Evolutionary conservation across 2,329 filamentous ascomycete genomes (phyloP), one percentile per base, ranked within the genome.

Genomic region (Juglanconis oblonga): DNA sequence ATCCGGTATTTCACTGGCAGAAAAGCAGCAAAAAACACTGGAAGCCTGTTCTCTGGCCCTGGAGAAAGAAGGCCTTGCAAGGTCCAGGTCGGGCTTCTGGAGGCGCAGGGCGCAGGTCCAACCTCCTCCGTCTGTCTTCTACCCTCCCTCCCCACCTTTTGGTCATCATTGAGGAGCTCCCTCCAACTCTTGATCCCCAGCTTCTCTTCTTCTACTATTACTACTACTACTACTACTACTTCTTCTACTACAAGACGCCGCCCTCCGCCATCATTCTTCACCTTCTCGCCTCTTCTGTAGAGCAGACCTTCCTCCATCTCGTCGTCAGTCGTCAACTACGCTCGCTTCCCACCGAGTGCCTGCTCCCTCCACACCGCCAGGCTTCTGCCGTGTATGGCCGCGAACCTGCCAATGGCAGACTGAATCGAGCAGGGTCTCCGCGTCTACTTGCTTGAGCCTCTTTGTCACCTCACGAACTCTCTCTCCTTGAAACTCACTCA

Each of bases 121-220:
- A 13, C 17, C 11, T 36, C 57, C 31, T 49, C 56, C 38, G n/a
- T 35, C 40, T n/a, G 40, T 13, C 48, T 57, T 49, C 48, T 48
- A 50, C 47, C 35, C 36, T 38, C 36, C 47, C 59, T 59, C 61
- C 61, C 57, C 61, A 24, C 55, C 50, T 45, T 61, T 57, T n/a
- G 61, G 52, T 54, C 53, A 49, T 42, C 61, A 35, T 49, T 8
- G 45, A 38, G 45, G 33, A 62, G 17, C 17, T 24, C 17, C 4
- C 38, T 42, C 4, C 38, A 42, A 42, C 38, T 42, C 38, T 42
- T 5, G 38, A 14, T 13, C 38, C 38, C 38, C 10, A 14, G 38
- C 38, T 42, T 42, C 10, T 14, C n/a, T 11, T 42, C 10, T 4
- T 13, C 5, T 42, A 42, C 9, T 42, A 42, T 42, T 42, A 10